These are phyloP conservation scores for Wickerhamomyces bovis DNA, from an alignment of 805 yeast genomes.

Conservation along the genomic window DNA sequence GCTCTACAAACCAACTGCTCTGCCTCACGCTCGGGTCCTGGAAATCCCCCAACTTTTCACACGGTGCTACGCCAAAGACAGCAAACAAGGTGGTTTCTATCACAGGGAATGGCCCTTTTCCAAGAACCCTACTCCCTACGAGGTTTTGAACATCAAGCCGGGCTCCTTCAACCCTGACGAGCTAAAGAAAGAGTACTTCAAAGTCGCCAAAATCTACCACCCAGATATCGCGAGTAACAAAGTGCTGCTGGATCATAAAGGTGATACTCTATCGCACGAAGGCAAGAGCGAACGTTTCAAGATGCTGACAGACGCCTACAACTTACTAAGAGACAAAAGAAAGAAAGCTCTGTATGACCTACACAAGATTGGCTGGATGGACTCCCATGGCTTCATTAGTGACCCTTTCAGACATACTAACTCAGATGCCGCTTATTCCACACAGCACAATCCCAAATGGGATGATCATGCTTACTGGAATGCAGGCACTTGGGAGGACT, in stretches of 20 bases:
- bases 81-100: conserved; percentile 1
- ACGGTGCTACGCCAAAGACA: background rate
- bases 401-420: conserved; percentile 13
- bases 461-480: conserved; percentile 41
- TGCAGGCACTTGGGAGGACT: conserved; percentile 63
- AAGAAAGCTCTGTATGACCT: conserved; percentile 41
- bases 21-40: background rate
- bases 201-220: conserved; percentile 70
- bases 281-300: conserved; percentile 39
- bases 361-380: conserved; percentile 41
- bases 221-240: conserved; percentile 52
- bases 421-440: conserved; percentile 19
- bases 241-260: conserved; percentile 23
- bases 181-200: conserved; percentile 47
- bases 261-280: conserved; percentile 27
- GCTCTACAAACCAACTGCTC: background rate
- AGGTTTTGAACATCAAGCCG: conserved; percentile 45
- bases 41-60: background rate
- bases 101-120: conserved; percentile 51
- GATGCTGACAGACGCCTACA: conserved; percentile 51
- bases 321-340: conserved; percentile 41
- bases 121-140: conserved; percentile 61
- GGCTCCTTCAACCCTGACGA: conserved; percentile 30
- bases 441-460: conserved; percentile 10
- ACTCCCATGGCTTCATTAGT: conserved; percentile 27